A percentile compares a stretch with the other conserved stretches of the same genome.
These are phyloP conservation scores for Epichloe coenophiala DNA, from an alignment of 2,329 filamentous ascomycete genomes.

Conservation along the genomic window DNA sequence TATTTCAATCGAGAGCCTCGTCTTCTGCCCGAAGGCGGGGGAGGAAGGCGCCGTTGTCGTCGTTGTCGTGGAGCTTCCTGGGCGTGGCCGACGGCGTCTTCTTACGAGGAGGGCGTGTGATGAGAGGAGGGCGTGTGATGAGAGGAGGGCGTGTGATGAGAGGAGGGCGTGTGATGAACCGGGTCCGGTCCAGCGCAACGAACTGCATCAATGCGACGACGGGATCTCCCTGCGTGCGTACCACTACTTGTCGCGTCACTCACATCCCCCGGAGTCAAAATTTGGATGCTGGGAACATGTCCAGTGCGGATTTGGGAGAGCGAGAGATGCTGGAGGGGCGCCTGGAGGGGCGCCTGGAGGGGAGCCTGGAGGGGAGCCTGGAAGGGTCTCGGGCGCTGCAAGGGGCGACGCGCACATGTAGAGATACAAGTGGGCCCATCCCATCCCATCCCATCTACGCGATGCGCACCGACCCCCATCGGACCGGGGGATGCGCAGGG, in stretches of 20 bases:
- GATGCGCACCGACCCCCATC: slow-evolving; percentile 8
- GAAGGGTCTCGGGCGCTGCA: background rate
- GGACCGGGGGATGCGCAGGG: background rate
- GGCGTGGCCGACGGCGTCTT: background rate
- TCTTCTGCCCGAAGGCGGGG: background rate
- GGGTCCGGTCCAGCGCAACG: background rate
- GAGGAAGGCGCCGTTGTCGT: no score
- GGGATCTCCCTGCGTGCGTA: background rate
- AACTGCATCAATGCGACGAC: background rate
- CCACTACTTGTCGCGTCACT: background rate
- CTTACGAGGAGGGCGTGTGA: background rate
- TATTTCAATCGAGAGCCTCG: slow-evolving; percentile 5
- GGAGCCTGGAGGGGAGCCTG: no score
- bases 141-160: no score
- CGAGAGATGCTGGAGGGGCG: no score
- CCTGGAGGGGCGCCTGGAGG: no score
- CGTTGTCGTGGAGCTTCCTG: background rate
- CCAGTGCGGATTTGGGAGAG: no score
- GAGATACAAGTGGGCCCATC: slow-evolving; percentile 1
- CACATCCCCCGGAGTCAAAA: background rate
- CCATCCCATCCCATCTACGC: background rate
- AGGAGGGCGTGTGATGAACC: no score
- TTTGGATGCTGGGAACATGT: background rate
- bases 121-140: no score
- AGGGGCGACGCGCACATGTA: background rate